Base-by-base conservation (phyloP, 2,329 filamentous ascomycete genomes). In the Rhinocladiella mackenziei region DNA sequence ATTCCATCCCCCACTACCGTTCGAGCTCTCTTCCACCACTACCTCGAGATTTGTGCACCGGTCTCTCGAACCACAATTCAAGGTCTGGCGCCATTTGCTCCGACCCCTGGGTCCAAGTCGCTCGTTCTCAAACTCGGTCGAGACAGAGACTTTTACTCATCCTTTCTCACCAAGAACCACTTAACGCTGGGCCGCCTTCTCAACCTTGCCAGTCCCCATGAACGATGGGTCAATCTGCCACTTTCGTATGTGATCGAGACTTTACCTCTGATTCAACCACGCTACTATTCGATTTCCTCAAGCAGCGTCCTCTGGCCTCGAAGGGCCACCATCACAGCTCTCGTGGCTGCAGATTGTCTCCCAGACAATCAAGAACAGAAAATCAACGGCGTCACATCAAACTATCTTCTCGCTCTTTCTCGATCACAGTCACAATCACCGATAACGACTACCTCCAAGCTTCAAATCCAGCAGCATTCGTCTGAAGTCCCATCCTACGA, bases 1-100 rank as follows among this genome's bases (percentile, higher is more conserved):
- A 80, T 95, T 70, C 89, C 89, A 14, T 86, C 87, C 1, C 89
- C 89, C 8, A 95, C 89, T 2, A 96, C 88, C 1, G 89, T 85
- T 62, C 86, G 91, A 63, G 83, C 88, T 43, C 83, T 91, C 50
- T 73, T 86, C 48, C 84, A 87, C 52, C 94, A 94, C 68, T 88
- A 96, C 66, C 83, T 96, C 67, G 91, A 96, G 66, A 92, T 96
- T 54, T 84, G 87, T 61, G 86, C 86, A 15, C 85, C 88, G 26
- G 83, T 95, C 11, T 95, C 89, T 44, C 88, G 89, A 66, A 89
- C 95, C 65, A 88, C 91, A 59, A 70, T 95, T 37, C 80, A 85
- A 28, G 84, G 81, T 6, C 74, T 96, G 10, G 83, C 88, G 40
- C 80, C 86, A 35, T 95, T 96, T 61, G 81, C 89, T 7, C 88